Base-by-base conservation (phyloP, 2,329 filamentous ascomycete genomes). In the Botrytis tulipae region DNA sequence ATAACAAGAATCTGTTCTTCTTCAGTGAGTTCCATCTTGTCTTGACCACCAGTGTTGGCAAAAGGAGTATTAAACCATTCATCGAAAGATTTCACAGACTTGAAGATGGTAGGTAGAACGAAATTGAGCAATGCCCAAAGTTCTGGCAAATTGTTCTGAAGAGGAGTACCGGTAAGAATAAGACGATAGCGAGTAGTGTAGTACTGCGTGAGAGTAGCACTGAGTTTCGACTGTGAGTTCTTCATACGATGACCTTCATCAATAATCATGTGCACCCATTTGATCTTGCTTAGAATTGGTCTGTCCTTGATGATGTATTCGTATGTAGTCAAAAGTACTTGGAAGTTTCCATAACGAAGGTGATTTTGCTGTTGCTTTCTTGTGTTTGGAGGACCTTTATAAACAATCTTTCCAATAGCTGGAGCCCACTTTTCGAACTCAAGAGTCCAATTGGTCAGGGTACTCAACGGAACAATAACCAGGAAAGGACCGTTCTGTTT, bases 51-150 rank as follows among this genome's bases (percentile, higher is more conserved):
- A 8, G 96, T 99, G 82, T 99, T 99, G 78, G 96, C 96, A 82
- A 99, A 99, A 0, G 96, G 96, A 40, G 96, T 99, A 82, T 98
- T 99, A 90, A 99, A 99, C 96, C 96, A 99, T 83, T 99, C 96
- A 82, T 99, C 96, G 81, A 99, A 99, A 2, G 95, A 98, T 82
- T 96, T 98, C 76, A 95, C 94, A 3, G 96, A 98, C 83, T 99
- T 99, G 91, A 99, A 99, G 78, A 99, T 99, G 78, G 94, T 98
- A 4, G 96, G 96, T 67, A 99, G 86, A 59, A 98, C 96, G 82
- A 99, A 99, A 85, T 99, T 99, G 80, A 99, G 92, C 86, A 99
- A 91, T 40, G 96, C 94, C 96, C 96, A 99, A 79, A 99, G 85
- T 82, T 99, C 96, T 4, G 94, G 91, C 59, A 99, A 86, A 82